phyloP scores from a whole-genome alignment of 108 stramenopile genomes.

The Pseudonitzschia delicatissima region DNA sequence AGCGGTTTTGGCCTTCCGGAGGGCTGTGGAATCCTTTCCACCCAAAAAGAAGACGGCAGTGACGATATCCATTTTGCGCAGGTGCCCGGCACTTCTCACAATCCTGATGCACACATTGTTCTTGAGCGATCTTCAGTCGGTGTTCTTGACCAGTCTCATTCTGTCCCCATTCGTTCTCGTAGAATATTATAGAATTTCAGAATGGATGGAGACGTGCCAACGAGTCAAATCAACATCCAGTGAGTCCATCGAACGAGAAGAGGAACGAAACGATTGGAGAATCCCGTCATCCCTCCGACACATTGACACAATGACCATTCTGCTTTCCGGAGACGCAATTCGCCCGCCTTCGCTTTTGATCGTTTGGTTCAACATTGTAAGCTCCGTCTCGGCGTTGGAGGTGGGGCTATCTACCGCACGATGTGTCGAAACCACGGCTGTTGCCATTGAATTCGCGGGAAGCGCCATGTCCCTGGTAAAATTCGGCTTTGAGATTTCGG shows the following conservation, averaged over 20 bases:
- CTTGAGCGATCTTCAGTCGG: neutral
- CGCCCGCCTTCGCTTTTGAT: constrained; percentile 22
- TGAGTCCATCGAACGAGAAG: neutral
- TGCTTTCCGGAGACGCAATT: constrained; percentile 26
- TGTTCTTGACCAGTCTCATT: constrained; percentile 12
- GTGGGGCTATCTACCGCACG: constrained; percentile 41
- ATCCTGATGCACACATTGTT: constrained; percentile 9
- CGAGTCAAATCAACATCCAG: neutral
- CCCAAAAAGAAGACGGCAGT: constrained; percentile 29
- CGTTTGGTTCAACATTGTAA: constrained; percentile 41
- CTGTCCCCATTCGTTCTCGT: constrained; percentile 33
- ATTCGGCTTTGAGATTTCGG: constrained; percentile 31
- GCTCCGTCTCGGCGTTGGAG: constrained; percentile 38
- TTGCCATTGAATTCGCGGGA: constrained; percentile 39
- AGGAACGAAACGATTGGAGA: neutral
- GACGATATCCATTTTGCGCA: constrained; percentile 19
- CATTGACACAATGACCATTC: constrained; percentile 37
- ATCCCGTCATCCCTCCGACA: constrained; percentile 18
- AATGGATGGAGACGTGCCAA: constrained; percentile 30
- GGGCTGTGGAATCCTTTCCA: constrained; percentile 41
- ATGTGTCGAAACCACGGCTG: constrained; percentile 40
- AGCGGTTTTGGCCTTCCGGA: constrained; percentile 39
- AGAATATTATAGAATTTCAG: constrained; percentile 25
- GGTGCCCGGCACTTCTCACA: constrained; percentile 39
- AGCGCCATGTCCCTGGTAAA: constrained; percentile 37